These are phyloP conservation scores for Dipodascus albidus DNA, from an alignment of 805 yeast species.

Conservation along the genomic window DNA sequence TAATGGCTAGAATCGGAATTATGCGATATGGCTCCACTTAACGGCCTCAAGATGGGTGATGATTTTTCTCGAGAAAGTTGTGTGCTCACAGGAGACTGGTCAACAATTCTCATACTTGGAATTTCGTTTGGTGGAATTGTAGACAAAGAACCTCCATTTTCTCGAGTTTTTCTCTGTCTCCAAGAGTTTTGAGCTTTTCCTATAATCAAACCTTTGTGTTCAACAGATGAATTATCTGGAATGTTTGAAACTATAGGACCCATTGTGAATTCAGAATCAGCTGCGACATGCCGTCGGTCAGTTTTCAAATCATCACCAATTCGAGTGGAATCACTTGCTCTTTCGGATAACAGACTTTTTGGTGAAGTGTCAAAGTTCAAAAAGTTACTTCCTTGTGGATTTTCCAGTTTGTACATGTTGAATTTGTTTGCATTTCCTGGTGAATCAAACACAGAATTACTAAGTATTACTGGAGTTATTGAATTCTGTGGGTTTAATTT, in stretches of 20 bases:
- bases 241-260: not conserved
- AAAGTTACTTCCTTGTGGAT: not conserved
- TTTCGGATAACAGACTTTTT: not conserved
- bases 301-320: constrained; percentile 18
- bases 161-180: constrained; percentile 35
- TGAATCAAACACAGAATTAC: not conserved
- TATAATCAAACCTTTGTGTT: constrained; percentile 17
- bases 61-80: not conserved
- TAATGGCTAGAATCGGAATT: not conserved
- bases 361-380: not conserved
- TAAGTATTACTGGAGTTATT: not conserved
- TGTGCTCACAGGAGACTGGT: not conserved
- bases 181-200: constrained; percentile 40
- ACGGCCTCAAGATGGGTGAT: not conserved
- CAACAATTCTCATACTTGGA: constrained; percentile 64
- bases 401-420: not conserved
- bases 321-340: not conserved
- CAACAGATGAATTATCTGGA: not conserved
- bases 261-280: not conserved
- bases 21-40: not conserved
- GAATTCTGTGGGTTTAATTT: constrained; percentile 16
- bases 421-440: not conserved
- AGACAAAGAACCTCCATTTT: constrained; percentile 46
- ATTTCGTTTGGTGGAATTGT: constrained; percentile 81
- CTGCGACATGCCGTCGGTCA: not conserved